These are phyloP conservation scores for Leucoagaricus sp. DNA, from an alignment of 1,284 basidiomycete species.

Conservation along the genomic window DNA sequence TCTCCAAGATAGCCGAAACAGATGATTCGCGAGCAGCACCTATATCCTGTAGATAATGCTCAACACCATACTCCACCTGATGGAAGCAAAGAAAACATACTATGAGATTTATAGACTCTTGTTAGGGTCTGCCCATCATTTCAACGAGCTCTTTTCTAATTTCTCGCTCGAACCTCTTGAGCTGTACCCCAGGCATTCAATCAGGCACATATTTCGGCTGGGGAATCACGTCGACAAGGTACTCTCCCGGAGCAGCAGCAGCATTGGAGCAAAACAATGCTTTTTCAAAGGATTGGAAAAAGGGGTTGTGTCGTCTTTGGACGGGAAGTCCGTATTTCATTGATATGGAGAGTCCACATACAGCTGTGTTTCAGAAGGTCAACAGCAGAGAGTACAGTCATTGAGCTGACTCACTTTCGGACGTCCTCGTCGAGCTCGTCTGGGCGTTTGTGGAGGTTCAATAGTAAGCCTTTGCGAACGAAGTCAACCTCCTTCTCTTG, in stretches of 20 bases:
- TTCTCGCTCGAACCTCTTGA: background rate
- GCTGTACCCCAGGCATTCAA: conserved; percentile 14
- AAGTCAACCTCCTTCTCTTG: conserved; percentile 11
- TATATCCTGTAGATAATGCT: too few species aligned
- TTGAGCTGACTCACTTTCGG: background rate
- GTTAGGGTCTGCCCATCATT: background rate
- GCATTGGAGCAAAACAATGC: background rate
- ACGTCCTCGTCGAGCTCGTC: background rate
- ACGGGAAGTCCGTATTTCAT: conserved; percentile 3
- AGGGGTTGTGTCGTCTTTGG: background rate
- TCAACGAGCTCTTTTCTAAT: background rate
- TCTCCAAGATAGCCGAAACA: too few species aligned
- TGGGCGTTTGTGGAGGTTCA: background rate
- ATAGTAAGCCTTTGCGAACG: conserved; percentile 12
- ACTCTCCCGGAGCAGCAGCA: conserved; percentile 1
- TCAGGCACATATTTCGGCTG: conserved; percentile 10
- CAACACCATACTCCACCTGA: too few species aligned
- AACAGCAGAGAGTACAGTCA: background rate
- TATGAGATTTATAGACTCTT: background rate
- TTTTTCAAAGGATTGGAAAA: background rate
- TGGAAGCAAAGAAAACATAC: background rate
- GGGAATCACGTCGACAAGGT: conserved; percentile 12
- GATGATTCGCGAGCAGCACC: too few species aligned
- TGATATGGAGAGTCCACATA: background rate
- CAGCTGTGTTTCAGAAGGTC: background rate